Evolutionary conservation across 768 basidiomycete species (phyloP).

Genomic region (Lactarius sanguifluus): DNA sequence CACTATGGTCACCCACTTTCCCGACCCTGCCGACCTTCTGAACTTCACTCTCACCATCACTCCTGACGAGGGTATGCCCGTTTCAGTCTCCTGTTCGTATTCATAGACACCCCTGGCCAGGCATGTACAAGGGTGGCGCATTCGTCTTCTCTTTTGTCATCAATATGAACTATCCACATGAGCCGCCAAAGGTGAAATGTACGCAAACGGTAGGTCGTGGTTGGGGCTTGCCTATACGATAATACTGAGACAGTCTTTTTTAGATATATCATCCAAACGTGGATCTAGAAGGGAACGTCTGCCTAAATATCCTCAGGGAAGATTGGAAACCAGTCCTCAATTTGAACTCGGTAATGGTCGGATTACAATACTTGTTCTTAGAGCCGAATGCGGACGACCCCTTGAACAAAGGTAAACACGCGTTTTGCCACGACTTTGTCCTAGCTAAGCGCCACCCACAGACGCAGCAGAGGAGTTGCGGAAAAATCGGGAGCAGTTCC

Average conservation of each 20-base stretch:
- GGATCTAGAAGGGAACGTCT: slow-evolving; percentile 97
- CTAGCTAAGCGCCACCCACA: slow-evolving; percentile 39
- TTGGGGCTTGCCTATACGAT: neutral
- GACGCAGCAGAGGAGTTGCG: slow-evolving; percentile 96
- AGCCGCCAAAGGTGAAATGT: slow-evolving; percentile 99
- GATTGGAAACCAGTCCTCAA: slow-evolving; percentile 99
- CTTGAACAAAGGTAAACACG: slow-evolving; percentile 89
- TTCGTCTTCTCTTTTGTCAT: slow-evolving; percentile 95
- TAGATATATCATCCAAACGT: slow-evolving; percentile 99
- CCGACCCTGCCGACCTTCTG: slow-evolving; percentile 90
- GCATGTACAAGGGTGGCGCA: slow-evolving; percentile 96
- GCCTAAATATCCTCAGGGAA: slow-evolving; percentile 96
- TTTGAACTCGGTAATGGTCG: slow-evolving; percentile 97
- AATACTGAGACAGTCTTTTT: slow-evolving; percentile 3
- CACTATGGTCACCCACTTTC: slow-evolving; percentile 95
- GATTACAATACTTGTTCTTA: slow-evolving; percentile 95
- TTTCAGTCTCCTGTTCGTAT: slow-evolving; percentile 6
- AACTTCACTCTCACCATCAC: slow-evolving; percentile 95
- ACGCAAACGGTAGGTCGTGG: slow-evolving; percentile 71
- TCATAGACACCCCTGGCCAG: slow-evolving; percentile 42
- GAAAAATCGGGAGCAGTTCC: slow-evolving; percentile 81
- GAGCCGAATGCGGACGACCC: slow-evolving; percentile 99
- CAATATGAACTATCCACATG: slow-evolving; percentile 98
- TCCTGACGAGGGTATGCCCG: slow-evolving; percentile 83
- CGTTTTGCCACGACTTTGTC: neutral